phyloP scores from a whole-genome alignment of 768 basidiomycete species.

The Tricholoma saponaceum region DNA sequence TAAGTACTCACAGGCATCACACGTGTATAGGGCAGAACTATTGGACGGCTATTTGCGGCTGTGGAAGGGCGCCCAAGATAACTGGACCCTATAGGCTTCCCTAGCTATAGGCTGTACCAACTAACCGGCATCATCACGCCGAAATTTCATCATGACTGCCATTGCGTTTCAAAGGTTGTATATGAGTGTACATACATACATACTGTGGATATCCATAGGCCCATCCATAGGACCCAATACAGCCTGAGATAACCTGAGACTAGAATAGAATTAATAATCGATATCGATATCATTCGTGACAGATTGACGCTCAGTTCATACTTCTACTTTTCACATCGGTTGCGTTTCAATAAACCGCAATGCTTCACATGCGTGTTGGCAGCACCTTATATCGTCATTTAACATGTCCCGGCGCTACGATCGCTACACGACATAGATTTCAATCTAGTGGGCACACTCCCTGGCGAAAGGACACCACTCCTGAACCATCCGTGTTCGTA shows the following conservation, averaged over 20 bases:
- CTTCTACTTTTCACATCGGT: not conserved
- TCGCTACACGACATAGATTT: conserved; percentile 3
- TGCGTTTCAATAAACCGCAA: not conserved
- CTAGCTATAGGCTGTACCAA: too few species aligned
- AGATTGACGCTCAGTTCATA: not conserved
- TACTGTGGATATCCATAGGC: too few species aligned
- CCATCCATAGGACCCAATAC: too few species aligned
- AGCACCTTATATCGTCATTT: not conserved
- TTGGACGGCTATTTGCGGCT: not conserved
- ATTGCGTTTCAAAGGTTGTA: not conserved
- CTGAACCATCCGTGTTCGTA: conserved; percentile 14
- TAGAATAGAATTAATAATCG: too few species aligned
- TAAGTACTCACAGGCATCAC: conserved; percentile 7
- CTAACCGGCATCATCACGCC: not conserved
- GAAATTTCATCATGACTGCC: not conserved
- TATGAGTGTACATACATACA: not conserved
- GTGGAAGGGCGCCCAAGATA: not conserved
- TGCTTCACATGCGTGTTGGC: not conserved
- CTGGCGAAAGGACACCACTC: conserved; percentile 13
- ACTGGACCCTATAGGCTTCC: too few species aligned
- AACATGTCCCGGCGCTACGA: not conserved
- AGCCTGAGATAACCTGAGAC: too few species aligned
- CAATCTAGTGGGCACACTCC: conserved; percentile 9
- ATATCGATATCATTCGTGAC: not conserved
- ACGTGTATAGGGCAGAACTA: conserved; percentile 1